Evolutionary conservation across 192 early-diverging fungal genomes (phyloP), one percentile per base, ranked within the genome.

Genomic region (Chytriomyces sp.): DNA sequence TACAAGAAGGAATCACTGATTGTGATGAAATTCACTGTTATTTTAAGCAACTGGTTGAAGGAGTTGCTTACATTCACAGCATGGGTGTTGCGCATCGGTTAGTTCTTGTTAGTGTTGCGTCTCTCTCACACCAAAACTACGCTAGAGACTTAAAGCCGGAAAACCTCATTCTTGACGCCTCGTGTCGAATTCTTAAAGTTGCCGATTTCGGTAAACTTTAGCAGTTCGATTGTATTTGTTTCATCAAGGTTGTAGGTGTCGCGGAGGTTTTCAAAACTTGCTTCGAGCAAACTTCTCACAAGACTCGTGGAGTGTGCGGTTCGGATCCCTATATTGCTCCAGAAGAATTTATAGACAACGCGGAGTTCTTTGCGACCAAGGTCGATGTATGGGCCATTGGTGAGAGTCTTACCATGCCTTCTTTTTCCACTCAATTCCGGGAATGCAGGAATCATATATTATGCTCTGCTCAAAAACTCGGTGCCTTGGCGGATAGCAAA

Each of bases 291-390:
- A 37, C 60, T 17, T 69, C 81, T 4, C 71, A 76, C 8, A 78
- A 79, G 37, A 75, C 73, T 28, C 69, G 74, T 33, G 86, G 86
- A 19, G 58, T 82, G 26, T 80, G 76, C 56, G 86, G 86, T 3
- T 82, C 79, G 34, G 79, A 81, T 37, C 86, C 86, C 3, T 87
- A 87, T 62, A 87, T 87, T 70, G 78, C 86, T 7, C 86, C 86
- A 6, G 86, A 87, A 53, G 86, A 86, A 72, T 87, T 82, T 81
- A 32, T 52, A 2, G 72, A 76, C 52, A 59, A 68, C 25, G 26
- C 44, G 0, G 75, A 75, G 12, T 86, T 83, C 72, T 77, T 79
- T 36, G 70, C 78, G 0, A 72, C 78, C 30, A 85, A 85, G 66
- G 81, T 78, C 2, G 85, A 86, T 59, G 69, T 86, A 3, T 86